Percentiles rank a stretch among this genome's conserved stretches.
phyloP scores from a whole-genome alignment of 148 eudicot species.

The Vaccinium darrowii region DNA sequence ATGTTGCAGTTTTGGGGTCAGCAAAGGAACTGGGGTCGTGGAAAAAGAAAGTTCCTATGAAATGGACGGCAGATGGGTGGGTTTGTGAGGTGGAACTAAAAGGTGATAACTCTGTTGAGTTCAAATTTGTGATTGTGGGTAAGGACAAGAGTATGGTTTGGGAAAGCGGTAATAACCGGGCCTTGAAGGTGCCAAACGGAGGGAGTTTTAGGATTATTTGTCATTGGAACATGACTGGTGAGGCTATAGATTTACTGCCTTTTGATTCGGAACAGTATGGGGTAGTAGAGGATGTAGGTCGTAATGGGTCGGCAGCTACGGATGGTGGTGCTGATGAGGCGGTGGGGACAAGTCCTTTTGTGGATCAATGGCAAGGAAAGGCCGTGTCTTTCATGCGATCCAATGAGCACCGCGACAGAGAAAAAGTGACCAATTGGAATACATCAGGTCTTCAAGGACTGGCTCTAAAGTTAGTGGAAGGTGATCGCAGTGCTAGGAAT shows the following conservation, averaged over 20 bases:
- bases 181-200: constrained; percentile 47
- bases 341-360: constrained; percentile 62
- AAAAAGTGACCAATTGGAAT: constrained; percentile 56
- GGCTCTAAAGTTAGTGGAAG: constrained; percentile 76
- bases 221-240: constrained; percentile 65
- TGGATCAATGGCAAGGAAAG: constrained; percentile 94
- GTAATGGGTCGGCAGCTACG: constrained; percentile 37
- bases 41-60: constrained; percentile 64
- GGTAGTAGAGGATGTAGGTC: constrained; percentile 28
- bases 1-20: constrained; percentile 68
- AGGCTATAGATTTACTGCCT: constrained; percentile 48
- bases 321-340: constrained; percentile 34
- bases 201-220: constrained; percentile 64
- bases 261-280: constrained; percentile 33
- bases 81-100: constrained; percentile 50
- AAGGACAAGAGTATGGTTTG: constrained; percentile 57
- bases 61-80: constrained; percentile 91
- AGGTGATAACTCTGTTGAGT: constrained; percentile 61
- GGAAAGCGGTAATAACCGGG: constrained; percentile 84
- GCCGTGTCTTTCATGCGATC: constrained; percentile 75
- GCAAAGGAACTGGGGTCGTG: constrained; percentile 75
- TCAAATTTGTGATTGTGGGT: constrained; percentile 65
- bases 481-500: constrained; percentile 74
- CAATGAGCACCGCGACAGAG: constrained; percentile 66
- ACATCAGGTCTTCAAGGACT: constrained; percentile 84